Base-by-base conservation (phyloP, 2,329 filamentous ascomycete genomes). In the Exophiala sideris region DNA sequence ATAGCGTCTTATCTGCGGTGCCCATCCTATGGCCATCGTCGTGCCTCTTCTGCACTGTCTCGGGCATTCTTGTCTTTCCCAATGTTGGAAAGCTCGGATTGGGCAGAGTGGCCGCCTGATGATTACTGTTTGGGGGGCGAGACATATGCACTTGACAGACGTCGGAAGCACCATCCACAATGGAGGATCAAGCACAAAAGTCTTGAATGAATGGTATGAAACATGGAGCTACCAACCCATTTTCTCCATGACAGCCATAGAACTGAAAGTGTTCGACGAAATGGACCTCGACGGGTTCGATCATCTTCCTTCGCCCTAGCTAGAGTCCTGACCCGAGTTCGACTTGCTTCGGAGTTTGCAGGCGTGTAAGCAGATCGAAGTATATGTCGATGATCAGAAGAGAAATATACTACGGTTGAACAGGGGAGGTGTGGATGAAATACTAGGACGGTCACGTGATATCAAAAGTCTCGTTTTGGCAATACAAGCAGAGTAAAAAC, bases 161-260 rank as follows among this genome's bases (percentile, higher is more conserved):
- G 42, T 14, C 58, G 58, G 52, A 62, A 62, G 54, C 58, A 61
- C 14, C 38, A 59, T 32, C 58, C 58, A 9, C 58, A 58, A 48
- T 61, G 58, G 10, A 59, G 50, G 32, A 61, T 29, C 1, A 29
- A 29, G 24, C 24, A 29, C 24, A 29, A 8, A 5, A 29, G 7
- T 29, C 1, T 32, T 5, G 20, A 20, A 1, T 3, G 8, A 20
- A 45, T 9, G 16, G 33, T 11, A 3, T 10, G 41, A 3, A 8
- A 29, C 7, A 29, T 29, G 7, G 7, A 29, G 24, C 24, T 2
- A 29, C 7, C 2, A 5, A 4, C 2, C 6, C 40, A 2, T 18
- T 3, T 12, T n/a, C 40, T 21, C n/a, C n/a, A 18, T 42, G 3
- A 18, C 3, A 29, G 24, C 5, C 24, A 29, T 29, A 4, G 7